Conservation (phyloP, 148 eudicot genomes). For the Amaranthus palmeri region DNA sequence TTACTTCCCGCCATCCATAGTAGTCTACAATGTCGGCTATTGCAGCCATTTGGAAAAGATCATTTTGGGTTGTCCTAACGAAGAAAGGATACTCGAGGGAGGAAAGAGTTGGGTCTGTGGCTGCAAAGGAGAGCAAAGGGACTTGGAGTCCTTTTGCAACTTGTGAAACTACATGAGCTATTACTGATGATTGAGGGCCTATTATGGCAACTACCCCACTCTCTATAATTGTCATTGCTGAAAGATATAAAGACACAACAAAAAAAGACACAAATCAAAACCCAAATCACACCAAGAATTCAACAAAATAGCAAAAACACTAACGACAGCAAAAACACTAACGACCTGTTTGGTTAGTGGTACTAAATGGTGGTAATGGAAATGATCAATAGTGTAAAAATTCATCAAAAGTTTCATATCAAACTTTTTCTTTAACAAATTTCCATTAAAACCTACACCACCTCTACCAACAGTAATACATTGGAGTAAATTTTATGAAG, state of each 20-base stretch:
- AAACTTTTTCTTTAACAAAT: no score
- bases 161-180: constrained; percentile 44
- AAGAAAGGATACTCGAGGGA: constrained; percentile 52
- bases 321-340: no score
- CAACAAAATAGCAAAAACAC: background rate
- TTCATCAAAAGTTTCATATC: no score
- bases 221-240: constrained; percentile 74
- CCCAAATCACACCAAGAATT: background rate
- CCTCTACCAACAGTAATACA: no score
- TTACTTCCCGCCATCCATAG: constrained; percentile 54
- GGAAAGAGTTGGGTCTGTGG: constrained; percentile 54
- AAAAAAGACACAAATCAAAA: background rate
- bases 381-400: no score
- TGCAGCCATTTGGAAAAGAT: constrained; percentile 62
- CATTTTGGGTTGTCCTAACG: constrained; percentile 44
- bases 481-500: no score
- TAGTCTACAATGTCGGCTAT: constrained; percentile 47
- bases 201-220: constrained; percentile 53
- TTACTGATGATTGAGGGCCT: constrained; percentile 62
- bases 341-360: no score
- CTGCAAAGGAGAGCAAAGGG: constrained; percentile 60
- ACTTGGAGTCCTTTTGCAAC: constrained; percentile 57
- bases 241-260: constrained; percentile 5
- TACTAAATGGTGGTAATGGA: no score
- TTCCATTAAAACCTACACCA: no score